Percentiles rank a stretch among this genome's conserved stretches.
Conservation (phyloP, 2,329 filamentous ascomycete genomes). For the Cryphonectria japonica region DNA sequence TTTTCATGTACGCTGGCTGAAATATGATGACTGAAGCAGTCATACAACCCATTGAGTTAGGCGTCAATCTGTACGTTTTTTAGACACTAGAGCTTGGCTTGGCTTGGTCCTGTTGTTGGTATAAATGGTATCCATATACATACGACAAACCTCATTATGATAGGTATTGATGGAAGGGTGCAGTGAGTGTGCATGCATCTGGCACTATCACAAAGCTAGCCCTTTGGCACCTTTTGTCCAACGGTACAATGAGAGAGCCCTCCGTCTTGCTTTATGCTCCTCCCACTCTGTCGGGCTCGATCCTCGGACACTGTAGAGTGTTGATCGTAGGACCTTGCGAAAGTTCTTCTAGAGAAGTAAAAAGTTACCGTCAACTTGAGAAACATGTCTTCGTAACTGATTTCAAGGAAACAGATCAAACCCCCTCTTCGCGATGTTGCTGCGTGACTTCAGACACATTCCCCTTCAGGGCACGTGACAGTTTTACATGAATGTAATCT, state of each 20-base stretch:
- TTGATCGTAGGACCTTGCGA: constrained; percentile 55
- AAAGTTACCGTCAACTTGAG: background rate
- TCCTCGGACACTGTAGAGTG: constrained; percentile 51
- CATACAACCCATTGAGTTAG: no score
- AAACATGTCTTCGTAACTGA: no score
- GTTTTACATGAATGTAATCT: no score
- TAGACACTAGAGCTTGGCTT: no score
- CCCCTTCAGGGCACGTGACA: no score
- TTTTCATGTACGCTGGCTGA: no score
- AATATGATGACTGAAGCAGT: no score
- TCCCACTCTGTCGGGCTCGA: constrained; percentile 45
- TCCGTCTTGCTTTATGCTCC: constrained; percentile 49
- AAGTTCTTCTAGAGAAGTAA: constrained; percentile 52
- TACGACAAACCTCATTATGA: no score
- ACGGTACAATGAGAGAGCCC: constrained; percentile 57
- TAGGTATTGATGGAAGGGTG: no score
- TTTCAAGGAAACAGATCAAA: background rate
- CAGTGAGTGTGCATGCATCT: background rate
- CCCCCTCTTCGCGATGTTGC: background rate
- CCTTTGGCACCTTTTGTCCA: constrained; percentile 50
- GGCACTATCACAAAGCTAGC: constrained; percentile 35
- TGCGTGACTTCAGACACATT: background rate
- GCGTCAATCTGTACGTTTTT: no score
- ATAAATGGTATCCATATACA: no score
- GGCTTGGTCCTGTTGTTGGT: no score